Conservation (phyloP, 306 rosid genomes). For the Quercus berberidifolia region DNA sequence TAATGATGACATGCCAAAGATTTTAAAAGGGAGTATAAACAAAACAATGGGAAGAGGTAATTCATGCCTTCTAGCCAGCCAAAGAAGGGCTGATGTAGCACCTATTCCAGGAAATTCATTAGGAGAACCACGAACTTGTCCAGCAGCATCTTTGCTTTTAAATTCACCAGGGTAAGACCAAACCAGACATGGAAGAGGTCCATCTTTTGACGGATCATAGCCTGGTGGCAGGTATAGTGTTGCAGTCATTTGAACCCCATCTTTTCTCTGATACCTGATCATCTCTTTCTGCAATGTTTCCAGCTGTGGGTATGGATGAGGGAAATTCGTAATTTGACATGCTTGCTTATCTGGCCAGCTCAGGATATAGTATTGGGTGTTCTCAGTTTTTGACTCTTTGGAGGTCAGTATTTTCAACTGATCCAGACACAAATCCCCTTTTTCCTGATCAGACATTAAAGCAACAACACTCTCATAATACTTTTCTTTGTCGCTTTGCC, state of each 20-base stretch:
- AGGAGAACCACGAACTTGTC: constrained; percentile 99
- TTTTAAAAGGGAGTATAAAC: constrained; percentile 15
- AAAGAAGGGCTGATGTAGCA: constrained; percentile 91
- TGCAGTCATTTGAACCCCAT: constrained; percentile 96
- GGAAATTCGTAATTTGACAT: constrained; percentile 77
- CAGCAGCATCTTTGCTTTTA: constrained; percentile 98
- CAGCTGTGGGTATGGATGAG: constrained; percentile 99
- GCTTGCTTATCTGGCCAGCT: constrained; percentile 80
- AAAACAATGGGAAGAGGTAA: constrained; percentile 16
- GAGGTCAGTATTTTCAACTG: constrained; percentile 77
- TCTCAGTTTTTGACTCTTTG: constrained; percentile 95
- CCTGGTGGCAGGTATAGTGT: constrained; percentile 94
- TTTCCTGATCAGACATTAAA: constrained; percentile 89
- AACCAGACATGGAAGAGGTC: constrained; percentile 92
- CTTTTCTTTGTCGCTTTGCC: constrained; percentile 87
- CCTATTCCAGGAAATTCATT: constrained; percentile 99
- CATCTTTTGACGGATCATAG: constrained; percentile 80
- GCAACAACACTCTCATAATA: constrained; percentile 84
- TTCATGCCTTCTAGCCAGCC: constrained; percentile 85
- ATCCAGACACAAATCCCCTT: constrained; percentile 75
- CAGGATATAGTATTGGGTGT: constrained; percentile 78
- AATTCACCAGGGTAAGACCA: constrained; percentile 99
- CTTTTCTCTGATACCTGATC: constrained; percentile 94
- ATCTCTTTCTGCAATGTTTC: constrained; percentile 92
- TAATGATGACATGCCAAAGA: constrained; percentile 1